Conservation (phyloP, 106 monocot genomes). For the Dendrobium catenatum region DNA sequence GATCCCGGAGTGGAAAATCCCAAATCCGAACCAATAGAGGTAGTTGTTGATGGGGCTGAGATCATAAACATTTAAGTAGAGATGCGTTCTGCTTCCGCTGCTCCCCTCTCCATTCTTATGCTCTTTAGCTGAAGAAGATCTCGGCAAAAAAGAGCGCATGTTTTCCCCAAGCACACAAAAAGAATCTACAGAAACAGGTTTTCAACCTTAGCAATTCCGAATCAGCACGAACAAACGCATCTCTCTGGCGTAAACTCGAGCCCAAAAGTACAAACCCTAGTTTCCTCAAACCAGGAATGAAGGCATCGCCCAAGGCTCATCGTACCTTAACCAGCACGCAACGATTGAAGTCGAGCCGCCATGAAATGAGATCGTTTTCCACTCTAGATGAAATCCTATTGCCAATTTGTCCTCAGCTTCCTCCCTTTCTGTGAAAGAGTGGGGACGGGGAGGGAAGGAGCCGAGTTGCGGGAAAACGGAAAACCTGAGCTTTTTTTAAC, state of each 20-base stretch:
- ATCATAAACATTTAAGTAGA: conserved; percentile 80
- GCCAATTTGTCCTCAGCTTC: background rate
- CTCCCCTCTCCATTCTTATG: conserved; percentile 2
- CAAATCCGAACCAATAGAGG: conserved; percentile 73
- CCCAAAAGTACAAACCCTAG: conserved; percentile 11
- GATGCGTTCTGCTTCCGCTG: conserved; percentile 15
- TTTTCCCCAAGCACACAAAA: background rate
- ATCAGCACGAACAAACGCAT: background rate
- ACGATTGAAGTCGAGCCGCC: background rate
- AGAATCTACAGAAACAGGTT: background rate
- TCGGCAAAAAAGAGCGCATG: conserved; percentile 25
- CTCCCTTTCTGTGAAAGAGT: background rate
- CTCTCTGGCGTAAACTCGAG: background rate
- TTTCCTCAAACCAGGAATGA: background rate
- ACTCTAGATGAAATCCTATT: background rate
- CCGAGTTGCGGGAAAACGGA: conserved; percentile 5
- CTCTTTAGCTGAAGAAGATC: conserved; percentile 7
- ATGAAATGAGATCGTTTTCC: background rate
- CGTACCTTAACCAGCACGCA: background rate
- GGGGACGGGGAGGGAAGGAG: background rate
- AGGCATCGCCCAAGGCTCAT: background rate
- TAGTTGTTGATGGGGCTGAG: conserved; percentile 69
- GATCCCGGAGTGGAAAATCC: conserved; percentile 90
- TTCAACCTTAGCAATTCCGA: background rate
- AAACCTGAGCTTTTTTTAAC: background rate